These are phyloP conservation scores for Prunus dulcis DNA, from an alignment of 306 rosid genomes.

Conservation along the genomic window DNA sequence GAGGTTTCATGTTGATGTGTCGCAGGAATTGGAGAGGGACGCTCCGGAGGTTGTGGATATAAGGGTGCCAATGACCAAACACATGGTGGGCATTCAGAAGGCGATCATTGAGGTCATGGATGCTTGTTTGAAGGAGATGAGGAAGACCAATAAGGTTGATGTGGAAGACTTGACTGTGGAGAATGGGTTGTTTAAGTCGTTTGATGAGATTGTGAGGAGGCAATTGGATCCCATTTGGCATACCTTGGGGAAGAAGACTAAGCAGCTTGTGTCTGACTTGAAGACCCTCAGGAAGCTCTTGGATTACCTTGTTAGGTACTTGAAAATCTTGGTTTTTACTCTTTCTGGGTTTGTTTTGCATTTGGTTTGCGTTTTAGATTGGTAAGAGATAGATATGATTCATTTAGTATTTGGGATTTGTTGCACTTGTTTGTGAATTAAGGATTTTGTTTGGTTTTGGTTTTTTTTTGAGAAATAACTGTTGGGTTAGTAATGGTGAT, in stretches of 20 bases:
- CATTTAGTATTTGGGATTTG: background rate
- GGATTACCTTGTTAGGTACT: slow-evolving; percentile 87
- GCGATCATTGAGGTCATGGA: slow-evolving; percentile 89
- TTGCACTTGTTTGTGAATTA: background rate
- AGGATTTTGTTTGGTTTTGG: background rate
- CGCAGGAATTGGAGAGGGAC: slow-evolving; percentile 70
- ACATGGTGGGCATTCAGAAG: slow-evolving; percentile 81
- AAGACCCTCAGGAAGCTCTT: slow-evolving; percentile 83
- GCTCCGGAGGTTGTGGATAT: slow-evolving; percentile 87
- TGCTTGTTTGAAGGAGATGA: slow-evolving; percentile 93
- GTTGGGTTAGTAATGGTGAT: slow-evolving; percentile 3
- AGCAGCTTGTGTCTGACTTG: slow-evolving; percentile 87
- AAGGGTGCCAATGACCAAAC: slow-evolving; percentile 72
- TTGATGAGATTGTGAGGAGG: slow-evolving; percentile 92
- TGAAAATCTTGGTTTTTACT: too few species aligned
- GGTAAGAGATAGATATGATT: background rate
- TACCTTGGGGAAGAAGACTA: slow-evolving; percentile 85
- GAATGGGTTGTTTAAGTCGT: slow-evolving; percentile 88
- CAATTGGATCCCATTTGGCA: slow-evolving; percentile 99
- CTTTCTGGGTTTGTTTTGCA: background rate
- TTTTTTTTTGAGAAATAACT: background rate
- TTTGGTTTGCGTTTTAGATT: background rate
- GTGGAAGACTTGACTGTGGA: slow-evolving; percentile 88
- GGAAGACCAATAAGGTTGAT: slow-evolving; percentile 92
- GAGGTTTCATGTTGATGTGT: slow-evolving; percentile 76